Conservation (phyloP, 768 basidiomycete species). For the Boletus huronensis region DNA sequence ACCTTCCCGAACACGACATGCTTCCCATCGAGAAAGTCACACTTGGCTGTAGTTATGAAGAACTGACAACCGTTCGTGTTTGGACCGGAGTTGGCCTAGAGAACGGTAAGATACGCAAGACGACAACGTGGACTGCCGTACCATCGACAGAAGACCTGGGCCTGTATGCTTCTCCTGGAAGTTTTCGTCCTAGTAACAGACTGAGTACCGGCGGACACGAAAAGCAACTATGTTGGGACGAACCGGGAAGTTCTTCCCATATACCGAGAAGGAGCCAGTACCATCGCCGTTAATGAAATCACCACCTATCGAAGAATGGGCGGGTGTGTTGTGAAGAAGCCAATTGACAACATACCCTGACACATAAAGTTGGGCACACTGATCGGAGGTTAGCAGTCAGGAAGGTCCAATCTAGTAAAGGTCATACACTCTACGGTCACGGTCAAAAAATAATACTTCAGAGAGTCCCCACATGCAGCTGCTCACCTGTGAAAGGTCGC, state of each 20-base stretch:
- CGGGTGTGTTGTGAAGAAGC: neutral
- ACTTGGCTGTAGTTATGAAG: slow-evolving; percentile 94
- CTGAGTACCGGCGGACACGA: neutral
- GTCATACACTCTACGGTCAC: slow-evolving; percentile 61
- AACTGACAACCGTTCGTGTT: slow-evolving; percentile 98
- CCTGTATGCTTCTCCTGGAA: slow-evolving; percentile 86
- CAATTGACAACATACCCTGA: slow-evolving; percentile 52
- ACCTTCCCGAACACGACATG: slow-evolving; percentile 92
- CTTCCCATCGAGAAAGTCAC: slow-evolving; percentile 93
- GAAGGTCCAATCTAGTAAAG: neutral
- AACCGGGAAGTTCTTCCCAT: slow-evolving; percentile 90
- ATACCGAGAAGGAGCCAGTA: slow-evolving; percentile 95
- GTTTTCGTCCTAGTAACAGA: slow-evolving; percentile 75
- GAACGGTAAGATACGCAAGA: slow-evolving; percentile 1
- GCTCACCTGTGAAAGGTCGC: slow-evolving; percentile 88
- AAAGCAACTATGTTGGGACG: slow-evolving; percentile 15
- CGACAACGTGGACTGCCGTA: slow-evolving; percentile 25
- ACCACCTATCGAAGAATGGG: slow-evolving; percentile 53
- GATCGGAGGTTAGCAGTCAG: slow-evolving; percentile 8
- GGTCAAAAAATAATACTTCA: slow-evolving; percentile 8
- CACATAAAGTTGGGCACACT: slow-evolving; percentile 96
- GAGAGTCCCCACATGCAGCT: neutral
- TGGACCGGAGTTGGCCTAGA: slow-evolving; percentile 89
- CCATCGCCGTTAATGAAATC: slow-evolving; percentile 95
- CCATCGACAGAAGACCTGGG: slow-evolving; percentile 91